These are phyloP conservation scores for Irpex sp. DNA, from an alignment of 1,284 basidiomycete species.

Conservation along the genomic window DNA sequence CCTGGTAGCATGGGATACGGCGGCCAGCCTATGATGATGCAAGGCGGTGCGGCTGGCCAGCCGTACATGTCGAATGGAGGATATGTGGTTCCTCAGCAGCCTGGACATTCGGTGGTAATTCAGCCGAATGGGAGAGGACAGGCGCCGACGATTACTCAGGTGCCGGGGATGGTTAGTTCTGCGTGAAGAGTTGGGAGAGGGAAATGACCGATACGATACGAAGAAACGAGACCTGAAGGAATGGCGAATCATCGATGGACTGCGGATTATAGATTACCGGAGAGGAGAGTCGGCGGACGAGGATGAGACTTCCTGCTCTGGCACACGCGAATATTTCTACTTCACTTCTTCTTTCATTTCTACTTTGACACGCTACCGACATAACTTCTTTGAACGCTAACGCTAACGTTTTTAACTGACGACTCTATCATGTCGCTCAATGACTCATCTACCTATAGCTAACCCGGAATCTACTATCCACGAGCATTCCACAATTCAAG, in stretches of 20 bases:
- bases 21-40: slow-evolving; percentile 13
- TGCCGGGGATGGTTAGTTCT: slow-evolving; percentile 40
- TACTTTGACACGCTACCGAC: no score
- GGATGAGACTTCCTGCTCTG: no score
- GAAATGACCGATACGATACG: background rate
- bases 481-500: no score
- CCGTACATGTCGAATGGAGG: slow-evolving; percentile 17
- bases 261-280: no score
- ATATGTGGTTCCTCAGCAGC: slow-evolving; percentile 40
- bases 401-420: no score
- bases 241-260: no score
- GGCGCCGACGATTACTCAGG: slow-evolving; percentile 54
- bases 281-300: no score
- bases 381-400: no score
- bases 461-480: no score
- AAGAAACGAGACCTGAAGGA: background rate
- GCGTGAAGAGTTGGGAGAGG: slow-evolving; percentile 4
- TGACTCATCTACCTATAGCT: no score
- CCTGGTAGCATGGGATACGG: background rate
- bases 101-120: slow-evolving; percentile 65
- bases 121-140: slow-evolving; percentile 60
- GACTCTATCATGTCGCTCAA: background rate
- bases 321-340: no score
- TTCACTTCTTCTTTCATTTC: no score
- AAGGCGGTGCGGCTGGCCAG: slow-evolving; percentile 2